Evolutionary conservation across 2,329 filamentous ascomycete species (phyloP), one percentile per base, ranked within the genome.

Genomic region (Colletotrichum cordylinicola): DNA sequence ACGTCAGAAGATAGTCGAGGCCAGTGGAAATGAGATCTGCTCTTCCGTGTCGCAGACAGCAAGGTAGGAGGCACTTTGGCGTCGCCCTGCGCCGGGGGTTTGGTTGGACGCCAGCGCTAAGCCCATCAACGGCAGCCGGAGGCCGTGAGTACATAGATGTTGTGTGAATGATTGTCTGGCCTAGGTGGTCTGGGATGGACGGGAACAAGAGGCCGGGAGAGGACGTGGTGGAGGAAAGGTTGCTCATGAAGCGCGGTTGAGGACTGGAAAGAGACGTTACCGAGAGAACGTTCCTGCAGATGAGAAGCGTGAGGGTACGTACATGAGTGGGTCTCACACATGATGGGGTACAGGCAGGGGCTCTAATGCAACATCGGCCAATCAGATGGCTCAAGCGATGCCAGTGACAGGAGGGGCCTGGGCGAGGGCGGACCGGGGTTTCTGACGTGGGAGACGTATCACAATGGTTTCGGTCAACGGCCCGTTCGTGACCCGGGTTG

Each of bases 401-500:
- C 16, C 48, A 64, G 58, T 72, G 72, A 77, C 66, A 71, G 74
- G 61, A 72, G n/a, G 24, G 33, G 66, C 15, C 73, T 27, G 43
- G 61, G 76, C 69, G 43, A 65, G 35, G 60, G 55, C 73, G 39
- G 72, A 66, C 67, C 56, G 73, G 76, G 76, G 64, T 58, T 70
- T 75, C 71, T 75, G 75, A 77, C 72, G 71, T 77, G 67, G 66
- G 64, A 66, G 67, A 72, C 72, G 77, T 78, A 71, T 78, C 77
- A 78, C 48, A 74, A 29, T 74, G 70, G 77, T 78, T 78, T 78
- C 77, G 77, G 77, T 43, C 39, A 58, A 65, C 77, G 77, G 75
- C 71, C 77, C 72, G 70, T 72, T 74, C 71, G 64, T 74, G 75
- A 78, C 64, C 77, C 77, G 77, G 75, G 43, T 62, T 65, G 43